phyloP scores from a whole-genome alignment of 352 stramenopile genomes.

The Phytophthora sp. region DNA sequence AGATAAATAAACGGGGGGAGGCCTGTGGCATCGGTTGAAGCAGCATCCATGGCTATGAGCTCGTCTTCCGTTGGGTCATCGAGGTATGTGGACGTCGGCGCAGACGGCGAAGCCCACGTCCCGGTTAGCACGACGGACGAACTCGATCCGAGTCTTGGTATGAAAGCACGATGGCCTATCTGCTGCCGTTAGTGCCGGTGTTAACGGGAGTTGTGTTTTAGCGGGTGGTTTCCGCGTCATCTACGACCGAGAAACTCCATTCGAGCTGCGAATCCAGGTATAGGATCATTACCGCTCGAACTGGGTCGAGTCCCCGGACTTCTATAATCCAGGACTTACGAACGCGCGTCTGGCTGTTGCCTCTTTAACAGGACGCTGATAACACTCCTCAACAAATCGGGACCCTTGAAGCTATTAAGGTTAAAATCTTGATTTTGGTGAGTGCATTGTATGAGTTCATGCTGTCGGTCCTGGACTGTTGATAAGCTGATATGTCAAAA shows the following conservation, averaged over 20 bases:
- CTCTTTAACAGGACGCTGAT: constrained; percentile 59
- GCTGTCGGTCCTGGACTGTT: neutral
- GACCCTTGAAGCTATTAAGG: constrained; percentile 94
- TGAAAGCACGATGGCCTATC: no score
- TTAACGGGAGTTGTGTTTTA: no score
- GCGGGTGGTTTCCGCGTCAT: constrained; percentile 88
- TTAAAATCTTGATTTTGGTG: constrained; percentile 93
- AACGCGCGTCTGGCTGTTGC: no score
- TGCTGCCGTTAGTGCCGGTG: no score
- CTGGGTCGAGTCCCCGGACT: neutral
- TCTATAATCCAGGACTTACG: neutral
- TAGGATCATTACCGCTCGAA: neutral
- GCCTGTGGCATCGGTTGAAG: neutral
- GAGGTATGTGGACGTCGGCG: constrained; percentile 38
- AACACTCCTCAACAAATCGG: constrained; percentile 90
- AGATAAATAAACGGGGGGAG: neutral
- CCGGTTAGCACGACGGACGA: constrained; percentile 62
- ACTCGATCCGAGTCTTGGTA: constrained; percentile 83
- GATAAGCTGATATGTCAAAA: neutral
- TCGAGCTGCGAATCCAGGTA: constrained; percentile 91
- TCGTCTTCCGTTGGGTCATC: constrained; percentile 44
- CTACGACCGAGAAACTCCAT: constrained; percentile 92
- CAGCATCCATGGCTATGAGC: constrained; percentile 38
- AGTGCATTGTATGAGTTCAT: no score
- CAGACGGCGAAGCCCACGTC: constrained; percentile 43